Percentiles rank a stretch among this genome's conserved stretches.
These are phyloP conservation scores for Sideroxylon spinosum DNA, from an alignment of 179 eudicot species.

Conservation along the genomic window DNA sequence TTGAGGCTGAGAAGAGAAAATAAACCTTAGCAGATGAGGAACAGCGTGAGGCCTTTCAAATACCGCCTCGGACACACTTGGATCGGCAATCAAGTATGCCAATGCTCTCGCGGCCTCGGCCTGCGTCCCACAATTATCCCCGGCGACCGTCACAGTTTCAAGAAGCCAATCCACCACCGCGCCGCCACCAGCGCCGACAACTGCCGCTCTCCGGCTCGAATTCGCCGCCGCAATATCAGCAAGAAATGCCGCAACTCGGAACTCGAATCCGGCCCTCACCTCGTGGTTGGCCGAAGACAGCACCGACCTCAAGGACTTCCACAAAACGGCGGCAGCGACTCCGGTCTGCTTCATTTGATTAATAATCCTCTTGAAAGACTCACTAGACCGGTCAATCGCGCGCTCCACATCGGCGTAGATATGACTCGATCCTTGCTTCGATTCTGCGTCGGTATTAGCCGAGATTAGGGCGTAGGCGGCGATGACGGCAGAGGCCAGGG, in stretches of 20 bases:
- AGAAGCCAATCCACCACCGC: constrained; percentile 86
- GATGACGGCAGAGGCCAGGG: constrained; percentile 23
- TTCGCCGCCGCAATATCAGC: constrained; percentile 96
- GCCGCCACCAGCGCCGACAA: constrained; percentile 84
- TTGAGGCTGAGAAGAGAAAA: constrained; percentile 75
- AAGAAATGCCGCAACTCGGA: constrained; percentile 81
- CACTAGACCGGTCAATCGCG: constrained; percentile 42
- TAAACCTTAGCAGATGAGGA: constrained; percentile 65
- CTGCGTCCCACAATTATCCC: constrained; percentile 56
- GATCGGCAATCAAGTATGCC: constrained; percentile 91
- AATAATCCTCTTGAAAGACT: constrained; percentile 34
- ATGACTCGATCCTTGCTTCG: background rate
- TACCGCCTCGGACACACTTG: constrained; percentile 54
- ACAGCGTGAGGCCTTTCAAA: constrained; percentile 72
- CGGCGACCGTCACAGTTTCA: constrained; percentile 48
- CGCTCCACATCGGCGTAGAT: constrained; percentile 24
- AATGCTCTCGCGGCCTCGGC: constrained; percentile 94
- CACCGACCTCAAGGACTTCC: constrained; percentile 72
- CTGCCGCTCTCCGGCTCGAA: constrained; percentile 66
- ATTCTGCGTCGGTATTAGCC: constrained; percentile 1
- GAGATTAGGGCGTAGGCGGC: constrained; percentile 23
- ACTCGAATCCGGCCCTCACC: constrained; percentile 86
- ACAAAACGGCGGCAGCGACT: constrained; percentile 66
- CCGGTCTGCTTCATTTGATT: constrained; percentile 67
- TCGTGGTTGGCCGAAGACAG: constrained; percentile 78